Evolutionary conservation across 768 basidiomycete species (phyloP).

Genomic region (Termitomyces sp.): DNA sequence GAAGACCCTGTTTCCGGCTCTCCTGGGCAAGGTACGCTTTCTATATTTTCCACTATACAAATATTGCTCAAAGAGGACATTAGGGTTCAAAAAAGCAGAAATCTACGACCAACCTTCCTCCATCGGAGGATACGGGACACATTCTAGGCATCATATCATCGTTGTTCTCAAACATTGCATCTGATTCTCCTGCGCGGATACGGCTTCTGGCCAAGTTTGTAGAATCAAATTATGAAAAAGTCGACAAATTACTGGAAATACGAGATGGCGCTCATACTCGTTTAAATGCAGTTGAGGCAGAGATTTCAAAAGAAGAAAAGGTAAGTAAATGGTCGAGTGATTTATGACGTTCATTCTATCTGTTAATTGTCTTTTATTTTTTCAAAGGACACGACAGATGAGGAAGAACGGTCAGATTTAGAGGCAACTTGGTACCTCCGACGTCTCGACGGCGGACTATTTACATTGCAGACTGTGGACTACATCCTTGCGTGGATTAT

Average conservation of each 20-base stretch:
- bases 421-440: constrained; percentile 84
- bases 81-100: constrained; percentile 69
- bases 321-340: constrained; percentile 30
- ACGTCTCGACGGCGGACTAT: constrained; percentile 83
- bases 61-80: constrained; percentile 11
- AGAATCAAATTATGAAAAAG: constrained; percentile 89
- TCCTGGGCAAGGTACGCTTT: constrained; percentile 84
- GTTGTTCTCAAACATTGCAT: constrained; percentile 81
- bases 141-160: constrained; percentile 87
- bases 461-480: constrained; percentile 87
- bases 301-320: constrained; percentile 70
- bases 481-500: constrained; percentile 93
- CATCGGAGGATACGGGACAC: constrained; percentile 83
- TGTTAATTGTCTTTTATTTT: constrained; percentile 1
- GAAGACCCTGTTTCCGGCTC: constrained; percentile 84
- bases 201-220: constrained; percentile 93
- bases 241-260: constrained; percentile 89
- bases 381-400: constrained; percentile 49
- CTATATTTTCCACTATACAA: neutral
- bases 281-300: constrained; percentile 58
- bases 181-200: constrained; percentile 77
- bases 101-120: constrained; percentile 40
- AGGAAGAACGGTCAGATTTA: constrained; percentile 60
- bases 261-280: constrained; percentile 67
- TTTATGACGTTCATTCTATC: neutral